Evolutionary conservation across 2,329 filamentous ascomycete genomes (phyloP).

Genomic region (Lizonia empirigonia): DNA sequence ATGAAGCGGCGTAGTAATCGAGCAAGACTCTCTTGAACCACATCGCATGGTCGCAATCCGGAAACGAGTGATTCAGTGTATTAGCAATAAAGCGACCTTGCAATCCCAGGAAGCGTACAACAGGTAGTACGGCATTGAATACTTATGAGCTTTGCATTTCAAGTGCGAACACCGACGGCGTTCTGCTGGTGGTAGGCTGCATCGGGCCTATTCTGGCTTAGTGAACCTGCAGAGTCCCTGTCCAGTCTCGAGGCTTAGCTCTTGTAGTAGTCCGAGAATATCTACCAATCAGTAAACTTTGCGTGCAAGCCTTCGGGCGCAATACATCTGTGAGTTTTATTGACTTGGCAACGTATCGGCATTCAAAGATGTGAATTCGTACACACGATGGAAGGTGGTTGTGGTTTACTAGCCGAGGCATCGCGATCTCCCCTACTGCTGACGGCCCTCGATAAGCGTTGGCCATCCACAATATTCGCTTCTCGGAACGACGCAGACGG

Average conservation of each 20-base stretch:
- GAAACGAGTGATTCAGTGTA: slow-evolving; percentile 32
- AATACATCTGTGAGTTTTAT: slow-evolving; percentile 12
- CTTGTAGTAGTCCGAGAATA: slow-evolving; percentile 36
- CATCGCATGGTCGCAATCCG: slow-evolving; percentile 43
- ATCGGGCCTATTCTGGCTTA: slow-evolving; percentile 21
- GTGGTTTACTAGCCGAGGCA: slow-evolving; percentile 6
- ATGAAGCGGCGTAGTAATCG: slow-evolving; percentile 16
- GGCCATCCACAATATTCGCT: background rate
- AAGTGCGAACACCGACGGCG: slow-evolving; percentile 18
- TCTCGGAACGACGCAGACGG: slow-evolving; percentile 1
- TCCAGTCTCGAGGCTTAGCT: slow-evolving; percentile 42
- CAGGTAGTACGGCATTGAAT: slow-evolving; percentile 29
- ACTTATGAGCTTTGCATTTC: slow-evolving; percentile 16
- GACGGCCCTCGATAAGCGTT: slow-evolving; percentile 3
- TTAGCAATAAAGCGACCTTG: slow-evolving; percentile 27
- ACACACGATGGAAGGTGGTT: background rate
- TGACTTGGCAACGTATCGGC: slow-evolving; percentile 5
- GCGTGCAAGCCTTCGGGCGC: slow-evolving; percentile 14
- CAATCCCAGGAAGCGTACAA: slow-evolving; percentile 34
- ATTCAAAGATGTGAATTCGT: background rate
- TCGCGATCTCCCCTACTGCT: slow-evolving; percentile 5
- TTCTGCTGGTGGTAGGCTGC: slow-evolving; percentile 22
- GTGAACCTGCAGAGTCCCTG: slow-evolving; percentile 19
- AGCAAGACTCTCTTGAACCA: slow-evolving; percentile 40
- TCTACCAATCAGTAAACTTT: slow-evolving; percentile 39